Base-by-base conservation (phyloP, 805 yeast species). In the Wickerhamiella sorbophila region DNA sequence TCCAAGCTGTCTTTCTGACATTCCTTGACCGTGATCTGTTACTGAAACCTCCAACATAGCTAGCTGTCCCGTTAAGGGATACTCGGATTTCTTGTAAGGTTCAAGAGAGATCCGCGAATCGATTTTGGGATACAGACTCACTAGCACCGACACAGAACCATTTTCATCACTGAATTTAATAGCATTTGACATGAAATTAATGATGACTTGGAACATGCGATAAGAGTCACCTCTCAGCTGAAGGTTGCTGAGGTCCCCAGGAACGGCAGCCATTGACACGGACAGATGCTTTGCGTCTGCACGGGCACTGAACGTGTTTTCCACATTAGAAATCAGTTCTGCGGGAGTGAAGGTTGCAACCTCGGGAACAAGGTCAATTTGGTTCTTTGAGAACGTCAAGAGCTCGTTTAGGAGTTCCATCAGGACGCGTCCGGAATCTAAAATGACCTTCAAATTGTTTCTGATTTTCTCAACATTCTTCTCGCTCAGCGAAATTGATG, bases 11-110 rank as follows among this genome's bases (percentile, higher is more conserved):
- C 76, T 72, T 19, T 78, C 75, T 32, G 81, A 86, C 38, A 88
- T 87, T 44, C 98, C 98, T 1, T 94, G 83, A 5, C 98, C 97
- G 0, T 91, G 81, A 56, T 88, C 98, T 24, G 69, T 69, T 9
- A 91, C 94, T 44, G 75, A 77, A 35, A 88, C 70, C 52, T 79
- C 81, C 32, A 79, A 54, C 3, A 49, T 38, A 4, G 40, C 34
- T 2, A 41, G 41, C 17, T 44, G 43, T 5, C 52, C 44, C 2
- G 33, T 34, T 17, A 43, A 34, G 18, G 44, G 33, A 9, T n/a
- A 16, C 9, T 31, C 40, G 27, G 34, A 6, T 16, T 5, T 17
- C 2, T 31, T 39, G 37, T 51, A 49, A 16, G 43, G 41, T 6
- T 33, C 42, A 1, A 39, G 22, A n/a, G 32, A 39, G 14, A 48